Evolutionary conservation across 495 filamentous ascomycete species (phyloP).

Genomic region (Penicillium lividum): DNA sequence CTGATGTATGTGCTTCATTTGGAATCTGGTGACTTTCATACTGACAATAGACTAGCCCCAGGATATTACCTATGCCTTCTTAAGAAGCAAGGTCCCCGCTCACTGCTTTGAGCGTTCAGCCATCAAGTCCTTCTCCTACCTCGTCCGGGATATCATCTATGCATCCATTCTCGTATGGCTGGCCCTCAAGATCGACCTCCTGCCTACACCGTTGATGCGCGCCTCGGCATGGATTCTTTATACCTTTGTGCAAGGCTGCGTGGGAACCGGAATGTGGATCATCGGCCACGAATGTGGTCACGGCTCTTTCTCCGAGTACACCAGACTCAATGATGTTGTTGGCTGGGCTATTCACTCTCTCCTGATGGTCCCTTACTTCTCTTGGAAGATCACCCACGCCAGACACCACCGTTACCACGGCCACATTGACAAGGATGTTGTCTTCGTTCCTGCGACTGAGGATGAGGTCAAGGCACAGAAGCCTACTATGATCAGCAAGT

Average conservation of each 20-base stretch:
- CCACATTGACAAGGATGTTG: conserved; percentile 60
- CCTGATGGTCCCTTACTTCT: conserved; percentile 71
- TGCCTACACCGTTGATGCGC: conserved; percentile 23
- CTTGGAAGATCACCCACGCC: conserved; percentile 74
- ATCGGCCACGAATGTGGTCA: conserved; percentile 43
- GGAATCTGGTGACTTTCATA: background rate
- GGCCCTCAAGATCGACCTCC: conserved; percentile 26
- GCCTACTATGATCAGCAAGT: conserved; percentile 35
- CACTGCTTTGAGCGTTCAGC: conserved; percentile 32
- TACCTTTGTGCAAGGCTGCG: conserved; percentile 28
- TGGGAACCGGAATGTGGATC: conserved; percentile 31
- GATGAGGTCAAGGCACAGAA: conserved; percentile 39
- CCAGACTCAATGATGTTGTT: conserved; percentile 63
- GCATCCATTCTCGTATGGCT: conserved; percentile 24
- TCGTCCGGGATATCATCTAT: conserved; percentile 21
- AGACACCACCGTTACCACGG: conserved; percentile 69
- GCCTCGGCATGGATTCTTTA: conserved; percentile 25
- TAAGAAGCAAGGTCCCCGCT: conserved; percentile 24
- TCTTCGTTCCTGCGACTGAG: conserved; percentile 56
- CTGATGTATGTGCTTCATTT: conserved; percentile 12
- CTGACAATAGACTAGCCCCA: conserved; percentile 14
- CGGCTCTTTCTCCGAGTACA: conserved; percentile 65
- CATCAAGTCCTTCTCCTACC: conserved; percentile 19
- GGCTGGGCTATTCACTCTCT: conserved; percentile 67
- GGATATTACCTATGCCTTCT: conserved; percentile 21